Base-by-base conservation (phyloP, 1,139 yeast genomes). In the Lodderomyces beijingensis region DNA sequence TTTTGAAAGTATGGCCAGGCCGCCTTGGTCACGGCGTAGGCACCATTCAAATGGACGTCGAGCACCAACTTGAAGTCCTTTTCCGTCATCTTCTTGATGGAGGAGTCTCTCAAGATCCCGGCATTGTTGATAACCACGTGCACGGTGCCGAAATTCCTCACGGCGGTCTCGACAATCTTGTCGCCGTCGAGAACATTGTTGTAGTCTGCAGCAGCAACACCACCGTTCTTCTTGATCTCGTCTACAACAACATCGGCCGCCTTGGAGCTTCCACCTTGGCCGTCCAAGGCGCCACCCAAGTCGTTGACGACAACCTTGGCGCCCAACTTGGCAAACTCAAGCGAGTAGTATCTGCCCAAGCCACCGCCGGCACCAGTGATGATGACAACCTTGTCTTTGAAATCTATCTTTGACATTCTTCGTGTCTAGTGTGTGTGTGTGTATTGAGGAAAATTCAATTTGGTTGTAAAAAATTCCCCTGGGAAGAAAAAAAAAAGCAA, bases 341-440 rank as follows among this genome's bases (percentile, higher is more conserved):
- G 64, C 15, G 96, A 95, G 59, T 91, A 91, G 34, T 79, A 79
- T 53, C 74, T 83, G 26, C 98, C 98, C 33, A 91, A 74, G 25
- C 97, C 98, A 49, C 96, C 97, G 44, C 98, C 98, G 33, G 96
- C 94, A 30, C 97, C 98, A 38, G 97, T 91, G 57, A 91, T 79
- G 43, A 88, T 76, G 22, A 87, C 96, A 32, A 88, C 96, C 56
- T 83, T 79, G 51, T 79, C 87, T 49, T 84, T 82, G 51, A 79
- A 86, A 13, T 67, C 59, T 46, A 65, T 51, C 50, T 57, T 50
- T 30, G 65, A 57, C 70, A 62, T 62, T 6, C 7, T 19, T 19
- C 10, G 10, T 19, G 10, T 7, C 10, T 19, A 8, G 21, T 19
- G 21, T 19, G 10, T 19, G 21, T 19, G 21, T 19, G 10, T 8